Conservation (phyloP, 2,329 filamentous ascomycete genomes). For the Fonsecaea nubica region DNA sequence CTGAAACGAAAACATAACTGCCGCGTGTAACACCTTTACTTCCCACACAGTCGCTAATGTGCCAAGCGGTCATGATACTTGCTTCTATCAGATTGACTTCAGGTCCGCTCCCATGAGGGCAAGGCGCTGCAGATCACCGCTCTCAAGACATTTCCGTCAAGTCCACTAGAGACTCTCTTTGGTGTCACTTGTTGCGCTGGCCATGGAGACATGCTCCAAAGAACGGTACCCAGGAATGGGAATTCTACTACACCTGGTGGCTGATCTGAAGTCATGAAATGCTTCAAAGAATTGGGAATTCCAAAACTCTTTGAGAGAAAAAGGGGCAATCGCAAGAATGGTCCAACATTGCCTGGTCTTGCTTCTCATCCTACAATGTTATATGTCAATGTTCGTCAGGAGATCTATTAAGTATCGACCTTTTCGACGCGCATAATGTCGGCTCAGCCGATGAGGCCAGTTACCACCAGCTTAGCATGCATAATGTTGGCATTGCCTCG, state of each 20-base stretch:
- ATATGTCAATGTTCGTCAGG: not conserved
- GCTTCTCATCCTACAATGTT: not conserved
- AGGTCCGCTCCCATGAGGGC: slow-evolving; percentile 9
- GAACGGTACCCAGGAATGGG: no score
- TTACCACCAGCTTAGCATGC: not conserved
- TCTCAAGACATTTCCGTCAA: not conserved
- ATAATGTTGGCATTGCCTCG: not conserved
- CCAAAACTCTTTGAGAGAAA: not conserved
- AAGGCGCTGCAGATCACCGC: slow-evolving; percentile 12
- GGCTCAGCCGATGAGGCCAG: not conserved
- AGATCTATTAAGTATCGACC: not conserved
- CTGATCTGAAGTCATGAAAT: not conserved
- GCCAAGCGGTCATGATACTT: not conserved
- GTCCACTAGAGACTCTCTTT: not conserved
- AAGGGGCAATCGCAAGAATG: not conserved
- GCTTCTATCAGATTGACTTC: not conserved
- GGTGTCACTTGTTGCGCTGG: not conserved
- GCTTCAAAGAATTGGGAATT: not conserved
- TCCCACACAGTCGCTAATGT: not conserved
- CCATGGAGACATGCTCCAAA: not conserved
- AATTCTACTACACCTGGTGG: not conserved
- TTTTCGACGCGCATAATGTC: not conserved
- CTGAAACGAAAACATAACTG: slow-evolving; percentile 13
- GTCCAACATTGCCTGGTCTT: not conserved
- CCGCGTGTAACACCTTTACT: slow-evolving; percentile 1